A percentile compares a stretch with the other conserved stretches of the same genome.
phyloP scores from a whole-genome alignment of 495 filamentous ascomycete species.

The Aspergillus carlsbadensis region DNA sequence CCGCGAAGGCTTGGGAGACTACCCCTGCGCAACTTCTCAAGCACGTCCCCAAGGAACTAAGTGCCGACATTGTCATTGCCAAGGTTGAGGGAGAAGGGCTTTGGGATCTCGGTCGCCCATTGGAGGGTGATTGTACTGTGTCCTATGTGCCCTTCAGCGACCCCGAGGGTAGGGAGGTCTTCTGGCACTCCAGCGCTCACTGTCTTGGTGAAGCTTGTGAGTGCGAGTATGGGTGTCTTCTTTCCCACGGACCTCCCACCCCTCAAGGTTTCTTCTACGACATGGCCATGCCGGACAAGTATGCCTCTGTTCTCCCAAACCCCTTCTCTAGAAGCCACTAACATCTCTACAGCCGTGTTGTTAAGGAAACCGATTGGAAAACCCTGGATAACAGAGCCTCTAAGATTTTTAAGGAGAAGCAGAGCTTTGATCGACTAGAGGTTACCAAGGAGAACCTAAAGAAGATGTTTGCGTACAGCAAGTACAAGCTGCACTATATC shows the following conservation, averaged over 20 bases:
- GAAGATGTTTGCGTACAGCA: conserved; percentile 96
- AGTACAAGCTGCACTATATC: conserved; percentile 95
- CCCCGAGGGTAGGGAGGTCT: conserved; percentile 79
- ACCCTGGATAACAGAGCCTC: conserved; percentile 72
- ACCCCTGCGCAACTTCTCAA: conserved; percentile 53
- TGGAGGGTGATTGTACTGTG: conserved; percentile 74
- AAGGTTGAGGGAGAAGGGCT: conserved; percentile 75
- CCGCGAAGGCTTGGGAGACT: conserved; percentile 53
- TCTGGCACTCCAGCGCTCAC: conserved; percentile 94
- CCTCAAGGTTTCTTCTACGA: conserved; percentile 98
- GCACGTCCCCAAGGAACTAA: conserved; percentile 52
- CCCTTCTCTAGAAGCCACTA: conserved; percentile 2
- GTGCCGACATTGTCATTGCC: conserved; percentile 65
- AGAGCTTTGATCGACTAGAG: conserved; percentile 86
- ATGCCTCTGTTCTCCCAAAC: conserved; percentile 16
- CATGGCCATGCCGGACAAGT: conserved; percentile 78
- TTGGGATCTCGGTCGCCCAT: conserved; percentile 89
- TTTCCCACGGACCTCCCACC: conserved; percentile 90
- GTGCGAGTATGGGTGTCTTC: conserved; percentile 80
- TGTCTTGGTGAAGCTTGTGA: conserved; percentile 92
- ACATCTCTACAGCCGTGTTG: conserved; percentile 50
- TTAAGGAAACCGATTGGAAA: conserved; percentile 73
- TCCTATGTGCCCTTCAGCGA: conserved; percentile 81
- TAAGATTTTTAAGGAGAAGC: conserved; percentile 91
- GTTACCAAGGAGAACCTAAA: conserved; percentile 85